Conservation (phyloP, 345 rosid genomes). For the Eucalyptus pauciflora region DNA sequence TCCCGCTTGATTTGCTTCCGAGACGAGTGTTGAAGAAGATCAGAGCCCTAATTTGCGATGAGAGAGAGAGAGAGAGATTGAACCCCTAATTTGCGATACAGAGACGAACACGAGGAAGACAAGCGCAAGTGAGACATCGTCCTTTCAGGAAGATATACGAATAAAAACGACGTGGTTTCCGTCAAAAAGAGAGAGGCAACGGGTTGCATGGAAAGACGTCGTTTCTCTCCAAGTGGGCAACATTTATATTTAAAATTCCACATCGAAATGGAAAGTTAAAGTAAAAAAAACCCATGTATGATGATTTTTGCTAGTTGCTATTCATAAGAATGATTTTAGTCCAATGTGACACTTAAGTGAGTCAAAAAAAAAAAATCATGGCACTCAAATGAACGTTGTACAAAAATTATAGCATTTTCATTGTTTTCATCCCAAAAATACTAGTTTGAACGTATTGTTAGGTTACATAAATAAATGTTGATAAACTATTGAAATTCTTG, state of each 20-base stretch:
- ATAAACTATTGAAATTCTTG: not conserved
- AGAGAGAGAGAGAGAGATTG: no score
- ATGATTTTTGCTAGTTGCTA: no score
- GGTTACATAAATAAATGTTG: not conserved
- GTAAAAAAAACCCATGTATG: not conserved
- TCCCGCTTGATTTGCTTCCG: not conserved
- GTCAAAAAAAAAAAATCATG: fast-evolving
- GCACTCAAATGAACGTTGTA: fast-evolving
- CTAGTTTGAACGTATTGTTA: fast-evolving
- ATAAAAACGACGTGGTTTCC: no score
- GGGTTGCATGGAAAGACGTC: not conserved
- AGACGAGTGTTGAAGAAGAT: not conserved
- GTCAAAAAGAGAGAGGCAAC: not conserved
- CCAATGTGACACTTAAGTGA: no score
- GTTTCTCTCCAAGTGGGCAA: no score
- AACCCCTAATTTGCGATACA: not conserved
- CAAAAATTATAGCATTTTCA: fast-evolving
- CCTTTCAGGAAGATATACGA: not conserved
- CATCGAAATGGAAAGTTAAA: not conserved
- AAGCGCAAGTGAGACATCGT: not conserved
- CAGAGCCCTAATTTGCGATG: not conserved
- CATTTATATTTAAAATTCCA: not conserved
- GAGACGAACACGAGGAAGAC: not conserved
- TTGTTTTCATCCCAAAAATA: fast-evolving
- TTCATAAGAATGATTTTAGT: no score